Evolutionary conservation across 805 yeast species (phyloP), one percentile per base, ranked within the genome.

Genomic region (Spathaspora hagerdaliae): DNA sequence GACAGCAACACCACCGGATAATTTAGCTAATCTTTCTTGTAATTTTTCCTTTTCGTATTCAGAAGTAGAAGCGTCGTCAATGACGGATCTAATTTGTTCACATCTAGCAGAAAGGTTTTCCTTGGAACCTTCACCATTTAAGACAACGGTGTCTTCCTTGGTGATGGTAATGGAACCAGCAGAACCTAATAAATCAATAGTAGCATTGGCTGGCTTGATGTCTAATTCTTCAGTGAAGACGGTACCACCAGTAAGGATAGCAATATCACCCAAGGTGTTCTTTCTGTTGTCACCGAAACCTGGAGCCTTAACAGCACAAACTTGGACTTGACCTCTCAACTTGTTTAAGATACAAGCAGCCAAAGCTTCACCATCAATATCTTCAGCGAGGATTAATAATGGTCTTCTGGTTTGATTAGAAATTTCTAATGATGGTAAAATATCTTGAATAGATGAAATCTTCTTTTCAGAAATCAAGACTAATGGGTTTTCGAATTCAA

Each of bases 271-370:
- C 52, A 94, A 75, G 54, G 87, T 90, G 78, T 90, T 90, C 80
- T 88, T 87, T 76, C 97, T 86, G 83, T 94, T 91, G 77, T 94
- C 99, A 69, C 98, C 99, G 62, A 92, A 94, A 43, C 99, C 99
- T 60, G 99, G 99, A 31, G 98, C 96, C 79, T 91, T 92, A 55
- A 94, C 97, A 57, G 94, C 95, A 65, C 94, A 87, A 50, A 94
- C 97, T 72, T 89, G 95, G 50, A 94, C 97, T 77, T 92, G 98
- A 56, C 97, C 97, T 76, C 97, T 87, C 64, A 94, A 80, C 76
- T 94, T 94, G 82, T 94, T 94, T 68, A 94, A 79, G 59, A 94
- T 85, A 73, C 98, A 90, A 54, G 97, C 97, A 57, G 98, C 98
- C 51, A 94, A 79, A 41, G 99, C 99, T 77, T 94, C 98, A 59